phyloP scores from a whole-genome alignment of 441 rosid species.

The Breynia disticha region DNA sequence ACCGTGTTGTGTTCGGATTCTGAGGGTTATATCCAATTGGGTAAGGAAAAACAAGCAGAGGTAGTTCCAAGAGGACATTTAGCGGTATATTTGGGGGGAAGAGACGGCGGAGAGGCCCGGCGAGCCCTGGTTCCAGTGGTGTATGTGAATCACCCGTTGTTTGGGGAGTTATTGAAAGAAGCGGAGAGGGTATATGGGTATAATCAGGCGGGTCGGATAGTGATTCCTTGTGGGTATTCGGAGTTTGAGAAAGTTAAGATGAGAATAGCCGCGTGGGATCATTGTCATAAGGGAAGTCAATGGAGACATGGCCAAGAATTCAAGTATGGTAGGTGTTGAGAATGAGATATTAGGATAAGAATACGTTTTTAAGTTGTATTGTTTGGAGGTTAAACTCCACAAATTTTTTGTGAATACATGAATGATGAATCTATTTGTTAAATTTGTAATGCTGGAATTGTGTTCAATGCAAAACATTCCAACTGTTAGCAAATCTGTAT shows the following conservation, averaged over 20 bases:
- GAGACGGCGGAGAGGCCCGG: slow-evolving; percentile 29
- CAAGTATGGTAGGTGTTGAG: neutral
- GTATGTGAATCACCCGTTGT: slow-evolving; percentile 63
- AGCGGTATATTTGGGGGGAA: slow-evolving; percentile 57
- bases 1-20: slow-evolving; percentile 14
- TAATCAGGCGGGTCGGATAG: slow-evolving; percentile 56
- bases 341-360: neutral
- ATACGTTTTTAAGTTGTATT: too few relatives aligned
- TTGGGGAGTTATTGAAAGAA: slow-evolving; percentile 49
- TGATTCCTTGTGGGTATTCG: slow-evolving; percentile 55
- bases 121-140: slow-evolving; percentile 58
- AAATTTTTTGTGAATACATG: too few relatives aligned
- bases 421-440: too few relatives aligned
- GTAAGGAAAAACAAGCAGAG: slow-evolving; percentile 14
- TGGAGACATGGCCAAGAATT: neutral
- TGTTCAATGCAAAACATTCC: too few relatives aligned
- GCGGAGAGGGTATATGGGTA: slow-evolving; percentile 61
- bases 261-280: slow-evolving; percentile 54
- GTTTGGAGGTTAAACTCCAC: too few relatives aligned
- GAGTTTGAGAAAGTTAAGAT: slow-evolving; percentile 65
- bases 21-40: slow-evolving; percentile 31
- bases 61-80: slow-evolving; percentile 52
- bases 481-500: too few relatives aligned
- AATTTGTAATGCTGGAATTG: too few relatives aligned
- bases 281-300: neutral